Base-by-base conservation (phyloP, 2,329 filamentous ascomycete species). In the Pseudocercospora ulei region DNA sequence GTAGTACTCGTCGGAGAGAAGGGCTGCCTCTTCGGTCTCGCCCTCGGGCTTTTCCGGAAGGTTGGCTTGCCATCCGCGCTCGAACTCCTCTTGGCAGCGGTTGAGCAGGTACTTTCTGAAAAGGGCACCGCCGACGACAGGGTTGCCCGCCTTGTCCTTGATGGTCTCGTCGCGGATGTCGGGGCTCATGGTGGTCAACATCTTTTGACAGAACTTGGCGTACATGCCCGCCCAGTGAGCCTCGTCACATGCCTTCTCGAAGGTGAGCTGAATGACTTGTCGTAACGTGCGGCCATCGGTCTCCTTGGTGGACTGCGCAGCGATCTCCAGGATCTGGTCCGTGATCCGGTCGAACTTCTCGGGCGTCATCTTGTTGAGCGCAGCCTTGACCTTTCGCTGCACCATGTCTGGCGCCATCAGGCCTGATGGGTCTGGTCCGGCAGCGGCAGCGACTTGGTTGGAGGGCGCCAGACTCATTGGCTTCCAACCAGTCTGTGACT, bases 101-200 rank as follows among this genome's bases (percentile, higher is more conserved):
- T 96, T 98, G 60, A 98, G 81, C 20, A 98, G 75, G 63, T 98
- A 98, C 68, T 98, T 98, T 56, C 90, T 77, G 84, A 98, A 98
- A 18, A 98, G 70, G 51, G 82, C 86, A 54, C 90, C 90, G 54
- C 90, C 90, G 51, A 81, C 83, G 51, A 96, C 87, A 40, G 93
- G 76, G 42, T 87, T 80, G 53, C 83, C 85, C 46, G 74, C 75
- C 73, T 85, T 93, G 69, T 98, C 90, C 52, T 78, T 79, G 63
- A 98, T 92, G 47, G 79, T 88, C 67, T 95, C 87, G 55, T 98
- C 90, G 55, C 86, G 85, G 60, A 98, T 92, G 31, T 95, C 88
- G 13, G 82, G 66, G 64, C 83, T 93, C 84, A 95, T 96, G 46
- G 76, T 87, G 62, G 92, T 82, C 45, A 96, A 71, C 90, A 96